phyloP scores from a whole-genome alignment of 169 alveolate genomes.

The Perkinsus olseni region DNA sequence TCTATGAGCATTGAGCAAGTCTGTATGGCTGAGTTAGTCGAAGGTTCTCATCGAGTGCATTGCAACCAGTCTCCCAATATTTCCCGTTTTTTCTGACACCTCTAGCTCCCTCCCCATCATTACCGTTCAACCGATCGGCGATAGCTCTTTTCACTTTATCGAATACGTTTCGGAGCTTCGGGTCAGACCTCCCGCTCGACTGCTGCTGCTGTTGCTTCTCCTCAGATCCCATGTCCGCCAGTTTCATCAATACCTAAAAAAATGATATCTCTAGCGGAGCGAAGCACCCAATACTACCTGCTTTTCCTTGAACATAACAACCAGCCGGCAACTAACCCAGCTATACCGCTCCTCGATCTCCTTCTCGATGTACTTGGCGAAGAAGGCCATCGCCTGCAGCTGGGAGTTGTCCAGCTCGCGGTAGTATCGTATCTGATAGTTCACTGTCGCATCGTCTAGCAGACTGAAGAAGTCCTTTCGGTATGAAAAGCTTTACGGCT shows the following conservation, averaged over 20 bases:
- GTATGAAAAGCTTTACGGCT: too few species aligned
- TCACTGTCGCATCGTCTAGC: too few species aligned
- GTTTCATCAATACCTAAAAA: neutral
- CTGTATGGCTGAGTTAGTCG: too few species aligned
- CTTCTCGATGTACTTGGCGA: neutral
- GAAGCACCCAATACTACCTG: neutral
- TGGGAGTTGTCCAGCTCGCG: neutral
- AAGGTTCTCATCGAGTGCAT: too few species aligned
- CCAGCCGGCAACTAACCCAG: neutral
- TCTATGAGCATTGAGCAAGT: too few species aligned
- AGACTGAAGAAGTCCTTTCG: too few species aligned
- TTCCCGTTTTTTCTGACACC: too few species aligned
- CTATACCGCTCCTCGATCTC: neutral
- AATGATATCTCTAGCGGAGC: neutral
- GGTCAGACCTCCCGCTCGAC: neutral
- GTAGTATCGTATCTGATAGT: neutral
- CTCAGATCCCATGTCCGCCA: neutral
- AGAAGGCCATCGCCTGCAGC: neutral
- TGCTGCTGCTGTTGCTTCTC: neutral
- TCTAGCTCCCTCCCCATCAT: neutral
- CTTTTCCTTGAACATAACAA: neutral
- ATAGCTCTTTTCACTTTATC: neutral
- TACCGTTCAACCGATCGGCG: neutral
- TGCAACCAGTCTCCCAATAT: too few species aligned
- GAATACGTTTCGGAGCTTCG: neutral